Conservation (phyloP, 345 rosid species). For the Carallia brachiata region DNA sequence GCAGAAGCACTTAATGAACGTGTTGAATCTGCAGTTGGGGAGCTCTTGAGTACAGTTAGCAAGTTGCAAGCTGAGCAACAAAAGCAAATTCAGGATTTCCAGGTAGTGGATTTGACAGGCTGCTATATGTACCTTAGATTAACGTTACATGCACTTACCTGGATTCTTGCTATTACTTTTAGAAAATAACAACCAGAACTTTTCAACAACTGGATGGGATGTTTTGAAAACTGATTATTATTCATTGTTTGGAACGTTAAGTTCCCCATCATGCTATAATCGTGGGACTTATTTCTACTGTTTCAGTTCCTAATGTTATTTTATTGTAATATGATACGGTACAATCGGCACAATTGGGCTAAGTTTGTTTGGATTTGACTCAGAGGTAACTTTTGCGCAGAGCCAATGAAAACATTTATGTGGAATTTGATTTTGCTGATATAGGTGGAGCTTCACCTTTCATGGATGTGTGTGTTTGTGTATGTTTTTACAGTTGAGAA, state of each 20-base stretch:
- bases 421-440: no score
- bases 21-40: slow-evolving; percentile 76
- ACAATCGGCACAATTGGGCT: no score
- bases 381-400: no score
- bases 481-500: not conserved
- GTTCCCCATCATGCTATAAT: not conserved
- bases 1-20: slow-evolving; percentile 87
- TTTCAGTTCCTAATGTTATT: no score
- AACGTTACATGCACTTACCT: not conserved
- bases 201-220: no score
- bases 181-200: not conserved
- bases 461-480: not conserved
- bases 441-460: not conserved
- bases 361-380: no score
- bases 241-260: not conserved
- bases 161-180: not conserved
- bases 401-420: no score
- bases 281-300: not conserved
- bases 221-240: not conserved
- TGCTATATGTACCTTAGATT: not conserved
- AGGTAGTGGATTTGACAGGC: slow-evolving; percentile 39
- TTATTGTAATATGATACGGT: no score
- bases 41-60: slow-evolving; percentile 65
- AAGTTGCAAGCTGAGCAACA: slow-evolving; percentile 90
- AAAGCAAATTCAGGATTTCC: slow-evolving; percentile 82